Base-by-base conservation (phyloP, 2,329 filamentous ascomycete genomes). In the Ophiocordyceps camponoti-floridani region DNA sequence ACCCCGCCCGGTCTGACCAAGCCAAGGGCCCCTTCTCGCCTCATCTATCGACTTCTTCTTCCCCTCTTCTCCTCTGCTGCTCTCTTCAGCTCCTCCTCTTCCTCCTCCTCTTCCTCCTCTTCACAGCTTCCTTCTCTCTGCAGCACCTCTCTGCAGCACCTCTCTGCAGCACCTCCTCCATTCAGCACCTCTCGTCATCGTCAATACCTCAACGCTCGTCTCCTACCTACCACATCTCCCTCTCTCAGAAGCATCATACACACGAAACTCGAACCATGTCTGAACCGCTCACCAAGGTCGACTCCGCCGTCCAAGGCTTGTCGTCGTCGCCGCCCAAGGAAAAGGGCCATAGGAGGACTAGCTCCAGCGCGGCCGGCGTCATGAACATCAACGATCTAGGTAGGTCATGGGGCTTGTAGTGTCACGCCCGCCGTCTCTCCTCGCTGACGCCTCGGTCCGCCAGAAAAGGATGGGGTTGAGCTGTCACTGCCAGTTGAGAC, bases 261-360 rank as follows among this genome's bases (percentile, higher is more conserved):
- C 23, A 42, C 11, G 19, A 27, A 4, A 28, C 40, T 28, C 40
- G 23, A 19, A 59, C 45, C 55, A 64, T 64, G 61, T 55, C 60
- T 50, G 62, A 64, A 62, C 75, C 81, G 57, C 76, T 94, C 61
- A 74, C 75, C 66, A 94, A 93, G 72, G 79, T 94, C 69, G 88
- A 95, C 66, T 94, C 88, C 48, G 86, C 85, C 69, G 78, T 93
- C 59, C 79, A 86, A 60, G 84, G 85, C 64, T 65, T 88, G 56
- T 74, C 77, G 52, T 73, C 75, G 56, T 79, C 79, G 47, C 74
- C 82, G 31, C 69, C 73, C 47, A 75, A 79, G 59, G 79, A 86
- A 61, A 75, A 74, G 59, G 65, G 66, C 51, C 73, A 81, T 59
- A 74, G 80, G 54, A 77, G 86, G 65, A 68, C 71, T 50, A 87